Percentiles rank a stretch among this genome's conserved stretches.
Evolutionary conservation across 1,284 basidiomycete species (phyloP).

Genomic region (Xerocomus nothofagi): DNA sequence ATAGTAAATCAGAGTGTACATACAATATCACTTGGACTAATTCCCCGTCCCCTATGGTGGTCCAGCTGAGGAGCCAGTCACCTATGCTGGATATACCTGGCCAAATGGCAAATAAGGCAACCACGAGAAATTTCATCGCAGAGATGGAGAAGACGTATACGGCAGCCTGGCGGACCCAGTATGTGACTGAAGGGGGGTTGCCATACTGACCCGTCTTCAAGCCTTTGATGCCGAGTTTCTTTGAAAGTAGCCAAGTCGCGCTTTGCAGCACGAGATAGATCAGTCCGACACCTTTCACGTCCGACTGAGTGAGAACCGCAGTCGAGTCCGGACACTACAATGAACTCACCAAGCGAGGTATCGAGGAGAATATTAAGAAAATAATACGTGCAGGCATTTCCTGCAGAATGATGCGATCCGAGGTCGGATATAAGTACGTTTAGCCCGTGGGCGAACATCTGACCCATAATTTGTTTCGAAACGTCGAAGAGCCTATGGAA

Average conservation of each 20-base stretch:
- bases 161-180: conserved; percentile 83
- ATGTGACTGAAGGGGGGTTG: conserved; percentile 66
- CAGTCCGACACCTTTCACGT: conserved; percentile 70
- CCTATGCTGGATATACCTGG: conserved; percentile 73
- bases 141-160: conserved; percentile 84
- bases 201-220: conserved; percentile 90
- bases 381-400: conserved; percentile 89
- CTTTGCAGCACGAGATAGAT: conserved; percentile 80
- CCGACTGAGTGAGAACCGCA: conserved; percentile 10
- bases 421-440: conserved; percentile 83
- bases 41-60: conserved; percentile 58
- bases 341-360: conserved; percentile 79
- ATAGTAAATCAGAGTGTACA: conserved; percentile 35
- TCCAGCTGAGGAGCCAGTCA: conserved; percentile 83
- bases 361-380: conserved; percentile 95
- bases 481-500: conserved; percentile 78
- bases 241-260: conserved; percentile 67
- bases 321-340: not conserved
- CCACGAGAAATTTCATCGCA: conserved; percentile 89
- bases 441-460: conserved; percentile 85
- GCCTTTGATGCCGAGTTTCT: conserved; percentile 67
- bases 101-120: conserved; percentile 71
- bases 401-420: conserved; percentile 63
- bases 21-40: conserved; percentile 82
- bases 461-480: conserved; percentile 89